These are phyloP conservation scores for Microbotryum intermedium DNA, from an alignment of 1,284 basidiomycete genomes.

Conservation along the genomic window DNA sequence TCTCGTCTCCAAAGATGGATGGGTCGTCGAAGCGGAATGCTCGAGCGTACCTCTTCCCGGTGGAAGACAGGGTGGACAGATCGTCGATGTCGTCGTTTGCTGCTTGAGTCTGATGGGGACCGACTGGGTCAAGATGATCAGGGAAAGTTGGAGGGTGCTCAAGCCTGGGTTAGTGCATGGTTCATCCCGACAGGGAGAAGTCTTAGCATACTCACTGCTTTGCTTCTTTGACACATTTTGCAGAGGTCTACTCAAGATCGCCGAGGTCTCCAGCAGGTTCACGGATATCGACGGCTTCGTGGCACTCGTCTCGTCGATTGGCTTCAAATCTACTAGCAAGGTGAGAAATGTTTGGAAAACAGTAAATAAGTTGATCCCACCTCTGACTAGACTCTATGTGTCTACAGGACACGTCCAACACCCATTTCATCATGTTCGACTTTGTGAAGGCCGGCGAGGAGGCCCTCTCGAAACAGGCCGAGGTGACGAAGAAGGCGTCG, in stretches of 20 bases:
- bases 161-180: conserved; percentile 64
- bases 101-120: conserved; percentile 94
- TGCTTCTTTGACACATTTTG: not conserved
- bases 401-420: conserved; percentile 64
- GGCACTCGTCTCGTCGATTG: conserved; percentile 60
- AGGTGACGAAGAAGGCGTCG: conserved; percentile 52
- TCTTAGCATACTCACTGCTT: too few species aligned
- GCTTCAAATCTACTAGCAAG: conserved; percentile 68
- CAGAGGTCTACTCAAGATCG: conserved; percentile 81
- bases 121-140: conserved; percentile 85
- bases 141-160: conserved; percentile 81
- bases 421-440: conserved; percentile 79
- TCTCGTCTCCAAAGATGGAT: conserved; percentile 29
- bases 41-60: conserved; percentile 32
- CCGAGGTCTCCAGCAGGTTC: conserved; percentile 91
- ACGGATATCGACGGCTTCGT: conserved; percentile 66
- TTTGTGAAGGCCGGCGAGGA: conserved; percentile 56
- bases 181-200: too few species aligned
- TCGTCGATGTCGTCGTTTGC: conserved; percentile 87
- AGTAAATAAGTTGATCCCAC: too few species aligned
- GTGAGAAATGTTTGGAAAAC: conserved; percentile 43
- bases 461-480: conserved; percentile 55
- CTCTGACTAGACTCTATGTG: too few species aligned
- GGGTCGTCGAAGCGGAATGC: conserved; percentile 34
- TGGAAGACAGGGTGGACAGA: conserved; percentile 38